Evolutionary conservation across 768 basidiomycete genomes (phyloP).

Genomic region (Russula olivacea): DNA sequence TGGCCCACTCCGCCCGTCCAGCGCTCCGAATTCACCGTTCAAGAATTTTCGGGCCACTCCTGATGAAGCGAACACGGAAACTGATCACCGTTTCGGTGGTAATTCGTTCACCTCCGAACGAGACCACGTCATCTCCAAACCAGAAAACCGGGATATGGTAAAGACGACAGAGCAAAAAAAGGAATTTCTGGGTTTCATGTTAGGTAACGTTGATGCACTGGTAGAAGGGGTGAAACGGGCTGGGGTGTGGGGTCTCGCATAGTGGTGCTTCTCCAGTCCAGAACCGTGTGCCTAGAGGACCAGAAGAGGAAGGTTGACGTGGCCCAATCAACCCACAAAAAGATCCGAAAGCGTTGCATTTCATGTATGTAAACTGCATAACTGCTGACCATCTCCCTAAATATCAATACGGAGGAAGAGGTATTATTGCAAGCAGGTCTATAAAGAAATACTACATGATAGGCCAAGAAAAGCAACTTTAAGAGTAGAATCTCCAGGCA

Average conservation of each 20-base stretch:
- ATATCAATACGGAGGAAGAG: background rate
- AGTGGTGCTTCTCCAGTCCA: background rate
- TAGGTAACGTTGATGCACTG: slow-evolving; percentile 88
- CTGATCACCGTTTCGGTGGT: slow-evolving; percentile 10
- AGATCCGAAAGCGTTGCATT: background rate
- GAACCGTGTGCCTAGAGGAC: too few relatives aligned
- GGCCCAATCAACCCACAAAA: background rate
- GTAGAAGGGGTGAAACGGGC: slow-evolving; percentile 84
- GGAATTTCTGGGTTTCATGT: slow-evolving; percentile 67
- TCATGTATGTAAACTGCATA: slow-evolving; percentile 12
- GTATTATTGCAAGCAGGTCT: background rate
- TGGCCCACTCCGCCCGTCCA: slow-evolving; percentile 25
- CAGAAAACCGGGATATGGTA: slow-evolving; percentile 24
- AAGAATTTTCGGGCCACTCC: slow-evolving; percentile 13
- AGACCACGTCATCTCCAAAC: slow-evolving; percentile 23
- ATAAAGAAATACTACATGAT: slow-evolving; percentile 1
- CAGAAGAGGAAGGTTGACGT: background rate
- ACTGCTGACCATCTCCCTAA: background rate
- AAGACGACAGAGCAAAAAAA: slow-evolving; percentile 79
- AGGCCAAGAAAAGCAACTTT: background rate
- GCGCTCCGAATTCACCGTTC: slow-evolving; percentile 17
- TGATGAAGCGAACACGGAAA: background rate
- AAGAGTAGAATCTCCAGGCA: slow-evolving; percentile 40
- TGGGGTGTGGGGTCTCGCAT: slow-evolving; percentile 77
- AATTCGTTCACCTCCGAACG: slow-evolving; percentile 20